Percentiles rank a stretch among this genome's conserved stretches.
These are phyloP conservation scores for Fusarium sp. DNA, from an alignment of 2,329 filamentous ascomycete species.

Conservation along the genomic window DNA sequence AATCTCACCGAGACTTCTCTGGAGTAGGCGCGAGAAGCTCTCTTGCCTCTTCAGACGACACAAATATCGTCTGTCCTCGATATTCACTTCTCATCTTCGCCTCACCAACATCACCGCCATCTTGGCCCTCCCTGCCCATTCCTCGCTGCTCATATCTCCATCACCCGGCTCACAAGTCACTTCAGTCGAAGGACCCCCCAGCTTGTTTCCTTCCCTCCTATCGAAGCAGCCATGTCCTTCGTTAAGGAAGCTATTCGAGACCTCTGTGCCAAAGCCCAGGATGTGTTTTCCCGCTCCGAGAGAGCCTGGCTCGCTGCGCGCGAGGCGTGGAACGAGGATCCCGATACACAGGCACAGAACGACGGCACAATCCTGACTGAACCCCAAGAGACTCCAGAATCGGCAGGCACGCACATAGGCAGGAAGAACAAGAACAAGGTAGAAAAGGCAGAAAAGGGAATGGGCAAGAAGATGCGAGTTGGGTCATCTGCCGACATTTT, in stretches of 20 bases:
- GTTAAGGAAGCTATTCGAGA: neutral
- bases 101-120: neutral
- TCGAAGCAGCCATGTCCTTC: neutral
- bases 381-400: neutral
- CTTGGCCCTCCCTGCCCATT: neutral
- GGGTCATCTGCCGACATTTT: neutral
- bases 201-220: neutral
- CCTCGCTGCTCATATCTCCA: neutral
- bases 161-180: neutral
- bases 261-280: neutral
- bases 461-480: neutral
- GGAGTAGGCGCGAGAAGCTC: neutral
- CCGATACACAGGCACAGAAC: neutral
- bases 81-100: neutral
- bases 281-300: neutral
- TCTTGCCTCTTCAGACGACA: neutral
- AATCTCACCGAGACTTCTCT: neutral
- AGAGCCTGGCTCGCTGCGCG: constrained; percentile 1
- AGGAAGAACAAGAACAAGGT: neutral
- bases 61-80: neutral
- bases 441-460: neutral
- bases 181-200: neutral
- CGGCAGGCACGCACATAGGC: neutral
- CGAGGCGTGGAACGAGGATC: constrained; percentile 7
- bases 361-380: neutral